Evolutionary conservation across 108 stramenopile species (phyloP).

Genomic region (Skeletonema costatum): DNA sequence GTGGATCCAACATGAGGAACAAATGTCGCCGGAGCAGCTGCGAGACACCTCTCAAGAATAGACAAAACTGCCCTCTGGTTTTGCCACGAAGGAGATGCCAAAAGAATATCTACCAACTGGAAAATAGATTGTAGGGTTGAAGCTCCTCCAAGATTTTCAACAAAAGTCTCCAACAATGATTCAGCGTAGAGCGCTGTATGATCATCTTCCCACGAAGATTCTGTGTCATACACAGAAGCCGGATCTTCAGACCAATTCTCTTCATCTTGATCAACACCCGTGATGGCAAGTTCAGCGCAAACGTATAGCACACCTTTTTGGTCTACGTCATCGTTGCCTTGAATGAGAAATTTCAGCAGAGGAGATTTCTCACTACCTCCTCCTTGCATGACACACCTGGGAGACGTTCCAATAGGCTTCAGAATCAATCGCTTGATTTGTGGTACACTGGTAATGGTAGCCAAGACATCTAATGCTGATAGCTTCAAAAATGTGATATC

Average conservation of each 20-base stretch:
- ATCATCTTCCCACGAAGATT: constrained; percentile 51
- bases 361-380: constrained; percentile 19
- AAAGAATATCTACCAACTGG: constrained; percentile 50
- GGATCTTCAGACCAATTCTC: constrained; percentile 56
- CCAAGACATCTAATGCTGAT: constrained; percentile 56
- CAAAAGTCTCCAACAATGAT: constrained; percentile 57
- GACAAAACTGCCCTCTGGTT: constrained; percentile 56
- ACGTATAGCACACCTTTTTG: constrained; percentile 30
- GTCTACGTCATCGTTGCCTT: constrained; percentile 26
- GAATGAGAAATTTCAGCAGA: constrained; percentile 36
- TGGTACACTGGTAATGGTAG: constrained; percentile 52
- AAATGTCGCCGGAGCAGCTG: constrained; percentile 65
- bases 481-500: constrained; percentile 29
- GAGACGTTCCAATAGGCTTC: constrained; percentile 14
- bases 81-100: constrained; percentile 38
- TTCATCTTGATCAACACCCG: constrained; percentile 52
- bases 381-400: constrained; percentile 3
- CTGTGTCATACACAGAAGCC: constrained; percentile 51
- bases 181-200: constrained; percentile 58
- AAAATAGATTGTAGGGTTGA: constrained; percentile 49
- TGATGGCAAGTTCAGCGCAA: constrained; percentile 32
- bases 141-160: constrained; percentile 55
- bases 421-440: constrained; percentile 50
- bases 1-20: constrained; percentile 57
- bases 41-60: constrained; percentile 59